phyloP scores from a whole-genome alignment of 257 asterid genomes.

The Leonotis leonurus region DNA sequence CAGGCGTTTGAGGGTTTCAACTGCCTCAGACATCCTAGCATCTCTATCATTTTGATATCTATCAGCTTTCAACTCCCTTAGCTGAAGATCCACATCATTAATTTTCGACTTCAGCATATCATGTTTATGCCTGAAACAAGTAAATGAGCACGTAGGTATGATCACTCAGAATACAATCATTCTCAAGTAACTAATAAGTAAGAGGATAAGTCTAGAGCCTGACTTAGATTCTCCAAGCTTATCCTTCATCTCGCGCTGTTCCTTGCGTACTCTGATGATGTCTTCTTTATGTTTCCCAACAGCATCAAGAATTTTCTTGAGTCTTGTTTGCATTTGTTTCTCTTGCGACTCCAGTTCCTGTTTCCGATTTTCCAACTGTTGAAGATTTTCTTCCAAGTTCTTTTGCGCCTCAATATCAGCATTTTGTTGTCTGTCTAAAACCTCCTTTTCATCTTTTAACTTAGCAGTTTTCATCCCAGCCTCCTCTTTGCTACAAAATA shows the following conservation, averaged over 20 bases:
- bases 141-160: conserved; percentile 1
- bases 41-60: conserved; percentile 95
- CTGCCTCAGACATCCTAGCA: conserved; percentile 80
- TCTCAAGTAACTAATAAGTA: conserved; percentile 16
- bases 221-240: conserved; percentile 76
- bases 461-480: conserved; percentile 97
- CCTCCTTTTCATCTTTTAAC: conserved; percentile 90
- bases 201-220: conserved; percentile 19
- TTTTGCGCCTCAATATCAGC: conserved; percentile 82
- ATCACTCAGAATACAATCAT: conserved; percentile 7
- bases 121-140: conserved; percentile 51
- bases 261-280: conserved; percentile 54
- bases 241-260: conserved; percentile 77
- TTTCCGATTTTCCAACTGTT: conserved; percentile 78
- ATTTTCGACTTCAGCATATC: conserved; percentile 69
- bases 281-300: conserved; percentile 79
- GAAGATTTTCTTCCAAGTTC: conserved; percentile 90
- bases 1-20: conserved; percentile 81
- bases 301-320: conserved; percentile 62
- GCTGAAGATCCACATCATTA: conserved; percentile 66
- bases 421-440: conserved; percentile 85
- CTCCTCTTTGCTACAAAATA: conserved; percentile 80
- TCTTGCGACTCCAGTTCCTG: conserved; percentile 85
- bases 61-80: conserved; percentile 92
- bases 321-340: conserved; percentile 77